Conservation (phyloP, 139 green algal species). For the Micractinium sp. region DNA sequence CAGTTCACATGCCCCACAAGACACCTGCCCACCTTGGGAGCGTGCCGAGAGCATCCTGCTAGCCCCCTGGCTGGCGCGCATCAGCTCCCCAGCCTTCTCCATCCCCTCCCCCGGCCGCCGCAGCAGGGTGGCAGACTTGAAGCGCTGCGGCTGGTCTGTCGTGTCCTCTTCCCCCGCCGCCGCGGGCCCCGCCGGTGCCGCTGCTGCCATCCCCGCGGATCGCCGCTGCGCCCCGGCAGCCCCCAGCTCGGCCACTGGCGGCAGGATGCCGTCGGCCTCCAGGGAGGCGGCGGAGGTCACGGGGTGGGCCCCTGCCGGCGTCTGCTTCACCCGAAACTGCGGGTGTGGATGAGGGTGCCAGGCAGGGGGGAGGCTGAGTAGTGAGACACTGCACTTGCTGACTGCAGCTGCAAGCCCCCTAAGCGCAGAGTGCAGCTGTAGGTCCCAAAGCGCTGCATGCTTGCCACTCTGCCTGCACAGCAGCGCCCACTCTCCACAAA, state of each 20-base stretch:
- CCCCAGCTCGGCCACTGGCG: neutral
- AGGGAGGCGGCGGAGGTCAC: neutral
- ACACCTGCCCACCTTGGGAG: too few species aligned
- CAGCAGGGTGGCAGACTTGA: conserved; percentile 13
- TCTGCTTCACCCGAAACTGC: conserved; percentile 22
- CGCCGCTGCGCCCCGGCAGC: neutral
- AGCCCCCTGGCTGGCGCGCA: neutral
- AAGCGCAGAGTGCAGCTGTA: too few species aligned
- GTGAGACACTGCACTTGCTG: too few species aligned
- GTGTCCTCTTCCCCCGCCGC: neutral
- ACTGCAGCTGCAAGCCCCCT: too few species aligned
- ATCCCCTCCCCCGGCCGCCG: conserved; percentile 5
- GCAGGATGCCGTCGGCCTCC: neutral
- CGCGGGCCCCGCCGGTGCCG: neutral
- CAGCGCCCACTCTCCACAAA: too few species aligned
- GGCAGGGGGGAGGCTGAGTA: too few species aligned
- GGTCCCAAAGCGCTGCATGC: too few species aligned
- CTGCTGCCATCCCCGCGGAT: neutral
- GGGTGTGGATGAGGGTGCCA: neutral
- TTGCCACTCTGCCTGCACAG: too few species aligned
- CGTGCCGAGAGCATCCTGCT: too few species aligned
- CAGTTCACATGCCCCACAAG: too few species aligned
- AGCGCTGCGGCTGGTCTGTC: neutral
- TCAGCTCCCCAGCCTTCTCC: neutral
- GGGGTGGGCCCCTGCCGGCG: neutral